Evolutionary conservation across 257 asterid genomes (phyloP).

Genomic region (Coffea eugenioides): DNA sequence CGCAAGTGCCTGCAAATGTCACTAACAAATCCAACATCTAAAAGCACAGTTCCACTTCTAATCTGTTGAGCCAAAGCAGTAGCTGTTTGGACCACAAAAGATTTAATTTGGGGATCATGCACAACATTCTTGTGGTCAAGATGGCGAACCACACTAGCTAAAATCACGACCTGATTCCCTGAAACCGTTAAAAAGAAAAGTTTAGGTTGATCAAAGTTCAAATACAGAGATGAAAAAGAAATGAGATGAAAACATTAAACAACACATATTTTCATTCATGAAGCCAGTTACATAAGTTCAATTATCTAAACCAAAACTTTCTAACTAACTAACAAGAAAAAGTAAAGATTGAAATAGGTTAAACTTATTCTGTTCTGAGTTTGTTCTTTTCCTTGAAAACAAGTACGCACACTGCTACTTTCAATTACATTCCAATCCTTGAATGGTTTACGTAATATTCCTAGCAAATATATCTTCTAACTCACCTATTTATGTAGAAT

Average conservation of each 20-base stretch:
- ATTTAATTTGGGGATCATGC: slow-evolving; percentile 71
- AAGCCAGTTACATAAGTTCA: neutral
- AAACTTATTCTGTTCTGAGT: neutral
- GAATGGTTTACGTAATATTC: neutral
- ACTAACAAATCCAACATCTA: slow-evolving; percentile 81
- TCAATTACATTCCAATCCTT: neutral
- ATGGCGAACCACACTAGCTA: slow-evolving; percentile 86
- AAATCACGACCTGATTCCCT: slow-evolving; percentile 70
- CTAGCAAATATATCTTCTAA: neutral
- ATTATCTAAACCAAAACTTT: neutral
- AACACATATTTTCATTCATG: neutral
- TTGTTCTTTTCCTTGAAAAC: neutral
- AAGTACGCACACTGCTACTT: neutral
- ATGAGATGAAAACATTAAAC: too few species aligned
- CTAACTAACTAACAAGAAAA: neutral
- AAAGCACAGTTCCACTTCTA: slow-evolving; percentile 57
- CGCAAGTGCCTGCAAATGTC: slow-evolving; percentile 94
- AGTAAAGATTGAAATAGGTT: neutral
- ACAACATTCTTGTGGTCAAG: slow-evolving; percentile 87
- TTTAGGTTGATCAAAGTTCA: neutral
- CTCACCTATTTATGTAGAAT: neutral
- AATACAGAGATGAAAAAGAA: too few species aligned
- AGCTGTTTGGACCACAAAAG: slow-evolving; percentile 68
- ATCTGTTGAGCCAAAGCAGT: slow-evolving; percentile 79
- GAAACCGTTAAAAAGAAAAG: slow-evolving; percentile 19